A percentile compares a stretch with the other conserved stretches of the same genome.
Conservation (phyloP, 2,329 filamentous ascomycete genomes). For the Botryotinia globosa region DNA sequence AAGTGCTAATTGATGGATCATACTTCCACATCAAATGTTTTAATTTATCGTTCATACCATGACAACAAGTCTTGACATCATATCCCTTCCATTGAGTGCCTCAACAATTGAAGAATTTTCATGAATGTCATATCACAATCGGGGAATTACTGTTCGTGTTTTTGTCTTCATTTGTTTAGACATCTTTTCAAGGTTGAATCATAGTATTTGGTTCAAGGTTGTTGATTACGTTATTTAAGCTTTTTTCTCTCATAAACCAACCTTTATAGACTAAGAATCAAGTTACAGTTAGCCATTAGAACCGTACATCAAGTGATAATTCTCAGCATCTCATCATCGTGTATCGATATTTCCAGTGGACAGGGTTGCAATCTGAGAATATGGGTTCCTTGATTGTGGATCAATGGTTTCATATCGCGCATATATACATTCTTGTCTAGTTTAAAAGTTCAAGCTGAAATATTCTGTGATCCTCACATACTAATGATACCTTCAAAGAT, state of each 20-base stretch:
- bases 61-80: too few species aligned
- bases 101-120: too few species aligned
- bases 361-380: background rate
- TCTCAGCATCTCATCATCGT: background rate
- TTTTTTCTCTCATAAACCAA: too few species aligned
- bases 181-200: too few species aligned
- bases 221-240: background rate
- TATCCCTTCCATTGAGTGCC: too few species aligned
- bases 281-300: background rate
- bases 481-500: conserved; percentile 38
- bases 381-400: background rate
- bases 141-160: background rate
- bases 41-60: too few species aligned
- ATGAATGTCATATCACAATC: background rate
- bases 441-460: background rate
- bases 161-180: background rate
- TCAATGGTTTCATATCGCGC: background rate
- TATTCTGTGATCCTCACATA: background rate
- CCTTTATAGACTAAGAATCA: background rate
- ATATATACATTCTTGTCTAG: background rate
- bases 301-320: too few species aligned
- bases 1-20: background rate
- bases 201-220: background rate
- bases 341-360: background rate
- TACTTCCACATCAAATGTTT: background rate